These are phyloP conservation scores for Flaveria trinervia DNA, from an alignment of 129 eudicot genomes.

Conservation along the genomic window DNA sequence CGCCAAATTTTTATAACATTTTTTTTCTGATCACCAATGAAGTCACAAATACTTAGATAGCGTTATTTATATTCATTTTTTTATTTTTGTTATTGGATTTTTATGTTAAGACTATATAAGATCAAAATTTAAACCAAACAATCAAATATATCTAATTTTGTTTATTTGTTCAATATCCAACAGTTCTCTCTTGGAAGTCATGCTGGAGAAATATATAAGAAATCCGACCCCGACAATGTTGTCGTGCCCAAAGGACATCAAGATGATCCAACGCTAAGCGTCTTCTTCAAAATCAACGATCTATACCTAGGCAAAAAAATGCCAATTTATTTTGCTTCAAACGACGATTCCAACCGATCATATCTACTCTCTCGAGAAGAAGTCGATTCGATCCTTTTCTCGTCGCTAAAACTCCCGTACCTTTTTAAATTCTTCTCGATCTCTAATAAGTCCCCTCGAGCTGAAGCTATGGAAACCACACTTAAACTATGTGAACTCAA, in stretches of 20 bases:
- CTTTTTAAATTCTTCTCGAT: constrained; percentile 50
- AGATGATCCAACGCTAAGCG: constrained; percentile 43
- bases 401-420: constrained; percentile 37
- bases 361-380: constrained; percentile 52
- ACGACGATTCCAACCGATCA: constrained; percentile 38
- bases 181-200: constrained; percentile 13
- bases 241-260: background rate
- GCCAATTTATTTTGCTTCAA: constrained; percentile 45
- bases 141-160: background rate
- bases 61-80: background rate
- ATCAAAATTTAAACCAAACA: background rate
- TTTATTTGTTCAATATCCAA: background rate
- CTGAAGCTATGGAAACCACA: constrained; percentile 59
- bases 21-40: too few species aligned
- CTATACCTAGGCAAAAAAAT: constrained; percentile 47
- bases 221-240: background rate
- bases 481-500: constrained; percentile 52
- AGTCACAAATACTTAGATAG: too few species aligned
- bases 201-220: constrained; percentile 6
- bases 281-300: constrained; percentile 51
- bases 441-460: constrained; percentile 48
- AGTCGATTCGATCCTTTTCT: constrained; percentile 59
- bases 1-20: too few species aligned
- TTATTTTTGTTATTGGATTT: background rate
- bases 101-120: too few species aligned